Percentiles rank a stretch among this genome's conserved stretches.
These are phyloP conservation scores for Rhizopogon vesiculosus DNA, from an alignment of 768 basidiomycete genomes.

Conservation along the genomic window DNA sequence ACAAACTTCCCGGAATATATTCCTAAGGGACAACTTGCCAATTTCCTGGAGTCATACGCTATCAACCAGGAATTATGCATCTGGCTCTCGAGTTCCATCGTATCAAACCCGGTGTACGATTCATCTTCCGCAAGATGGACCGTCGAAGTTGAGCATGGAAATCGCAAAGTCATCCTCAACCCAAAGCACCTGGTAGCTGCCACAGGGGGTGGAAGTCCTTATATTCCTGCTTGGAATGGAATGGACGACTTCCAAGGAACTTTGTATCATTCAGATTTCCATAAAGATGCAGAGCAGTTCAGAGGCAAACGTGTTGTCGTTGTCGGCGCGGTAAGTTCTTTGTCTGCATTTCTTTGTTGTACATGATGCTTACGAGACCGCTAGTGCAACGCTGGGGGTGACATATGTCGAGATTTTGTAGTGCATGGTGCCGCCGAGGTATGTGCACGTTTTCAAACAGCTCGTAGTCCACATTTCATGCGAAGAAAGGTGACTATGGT, in stretches of 20 bases:
- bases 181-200: neutral
- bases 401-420: neutral
- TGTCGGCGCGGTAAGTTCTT: slow-evolving; percentile 30
- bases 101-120: slow-evolving; percentile 14
- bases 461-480: neutral
- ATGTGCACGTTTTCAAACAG: neutral
- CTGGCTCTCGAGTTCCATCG: slow-evolving; percentile 43
- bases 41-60: slow-evolving; percentile 56
- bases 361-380: neutral
- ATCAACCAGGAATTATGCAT: slow-evolving; percentile 49
- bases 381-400: neutral
- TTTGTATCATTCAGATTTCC: slow-evolving; percentile 43
- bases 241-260: slow-evolving; percentile 47
- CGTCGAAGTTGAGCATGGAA: neutral
- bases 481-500: neutral
- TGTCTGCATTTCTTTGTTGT: neutral
- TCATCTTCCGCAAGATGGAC: neutral
- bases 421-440: neutral
- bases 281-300: slow-evolving; percentile 40
- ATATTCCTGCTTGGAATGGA: slow-evolving; percentile 5
- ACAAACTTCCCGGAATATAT: neutral
- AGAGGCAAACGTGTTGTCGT: slow-evolving; percentile 57
- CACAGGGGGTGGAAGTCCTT: neutral
- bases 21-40: slow-evolving; percentile 38
- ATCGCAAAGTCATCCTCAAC: neutral